Base-by-base conservation (phyloP, 2,329 filamentous ascomycete species). In the Xylaria sp. region DNA sequence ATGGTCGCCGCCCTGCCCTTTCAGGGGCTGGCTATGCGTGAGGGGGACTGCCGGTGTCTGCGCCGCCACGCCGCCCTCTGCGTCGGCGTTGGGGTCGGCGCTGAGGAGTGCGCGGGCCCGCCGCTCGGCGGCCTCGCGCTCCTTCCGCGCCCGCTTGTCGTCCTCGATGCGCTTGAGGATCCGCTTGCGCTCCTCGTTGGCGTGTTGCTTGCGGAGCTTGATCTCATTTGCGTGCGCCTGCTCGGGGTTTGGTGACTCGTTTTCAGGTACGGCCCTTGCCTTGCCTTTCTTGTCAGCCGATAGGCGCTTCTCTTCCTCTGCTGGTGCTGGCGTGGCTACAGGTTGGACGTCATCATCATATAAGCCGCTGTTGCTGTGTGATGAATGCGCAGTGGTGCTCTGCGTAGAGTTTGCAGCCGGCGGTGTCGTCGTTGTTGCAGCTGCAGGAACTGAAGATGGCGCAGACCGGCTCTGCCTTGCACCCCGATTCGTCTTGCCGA, bases 101-200 rank as follows among this genome's bases (percentile, higher is more conserved):
- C 65, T 75, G 51, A 73, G 72, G 72, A 77, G 65, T 24, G 73
- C 67, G 53, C 76, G 69, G 0, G 75, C 79, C 73, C 82, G 82
- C 65, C 79, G 80, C 77, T 85, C 85, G 42, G 84, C 81, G 67
- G 83, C 81, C 24, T 85, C 85, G 8, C 84, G 83, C 61, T 87
- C 82, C 69, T 86, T 88, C 14, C 93, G 86, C 68, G 90, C 90
- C 11, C 85, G 85, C 76, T 91, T 92, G 80, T 97, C 93, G 68
- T 91, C 88, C 75, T 93, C 90, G 70, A 97, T 94, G 47, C 89
- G 88, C 71, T 89, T 88, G 53, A 94, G 84, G 61, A 97, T 90
- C 1, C 92, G 86, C 64, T 89, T 86, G 45, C 90, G 85, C 76
- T 96, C 92, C 53, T 90, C 86, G 54, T 87, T 85, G 2, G 89